These are phyloP conservation scores for Ziziphus jujuba DNA, from an alignment of 306 rosid genomes.

Conservation along the genomic window DNA sequence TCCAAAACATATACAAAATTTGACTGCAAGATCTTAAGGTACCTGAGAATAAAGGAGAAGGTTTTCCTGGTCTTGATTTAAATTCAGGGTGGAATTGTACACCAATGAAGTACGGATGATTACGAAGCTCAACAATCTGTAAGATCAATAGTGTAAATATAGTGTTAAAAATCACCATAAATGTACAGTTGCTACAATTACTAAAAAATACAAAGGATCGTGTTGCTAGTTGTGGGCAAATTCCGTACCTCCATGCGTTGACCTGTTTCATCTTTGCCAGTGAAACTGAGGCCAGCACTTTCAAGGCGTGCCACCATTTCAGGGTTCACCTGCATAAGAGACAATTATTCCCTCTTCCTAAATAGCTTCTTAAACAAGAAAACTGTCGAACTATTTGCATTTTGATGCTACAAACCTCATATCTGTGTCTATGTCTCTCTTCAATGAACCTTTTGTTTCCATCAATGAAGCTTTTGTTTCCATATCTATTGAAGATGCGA, in stretches of 20 bases:
- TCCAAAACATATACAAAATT: background rate
- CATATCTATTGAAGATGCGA: conserved; percentile 32
- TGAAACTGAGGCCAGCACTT: conserved; percentile 41
- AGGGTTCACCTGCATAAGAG: conserved; percentile 42
- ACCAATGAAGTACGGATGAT: conserved; percentile 87
- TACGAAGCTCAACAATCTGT: conserved; percentile 81
- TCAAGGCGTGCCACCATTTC: conserved; percentile 50
- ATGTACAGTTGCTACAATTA: conserved; percentile 1
- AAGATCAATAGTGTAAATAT: conserved; percentile 14
- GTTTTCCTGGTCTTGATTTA: conserved; percentile 85
- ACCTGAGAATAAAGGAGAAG: conserved; percentile 87
- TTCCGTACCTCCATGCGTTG: conserved; percentile 49
- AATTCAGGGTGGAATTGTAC: conserved; percentile 95
- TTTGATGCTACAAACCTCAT: conserved; percentile 35
- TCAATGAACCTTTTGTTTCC: no score
- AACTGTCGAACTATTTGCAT: background rate
- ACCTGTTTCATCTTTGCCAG: conserved; percentile 45
- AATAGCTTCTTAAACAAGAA: background rate
- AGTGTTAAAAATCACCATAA: conserved; percentile 6
- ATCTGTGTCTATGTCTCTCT: conserved; percentile 58
- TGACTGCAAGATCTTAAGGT: background rate
- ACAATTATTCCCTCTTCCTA: conserved; percentile 2
- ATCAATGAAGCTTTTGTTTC: conserved; percentile 30
- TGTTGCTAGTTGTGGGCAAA: no score
- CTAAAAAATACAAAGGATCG: background rate